A percentile compares a stretch with the other conserved stretches of the same genome.
Evolutionary conservation across 192 early-diverging fungal species (phyloP).

Genomic region (Funneliformis mosseae): DNA sequence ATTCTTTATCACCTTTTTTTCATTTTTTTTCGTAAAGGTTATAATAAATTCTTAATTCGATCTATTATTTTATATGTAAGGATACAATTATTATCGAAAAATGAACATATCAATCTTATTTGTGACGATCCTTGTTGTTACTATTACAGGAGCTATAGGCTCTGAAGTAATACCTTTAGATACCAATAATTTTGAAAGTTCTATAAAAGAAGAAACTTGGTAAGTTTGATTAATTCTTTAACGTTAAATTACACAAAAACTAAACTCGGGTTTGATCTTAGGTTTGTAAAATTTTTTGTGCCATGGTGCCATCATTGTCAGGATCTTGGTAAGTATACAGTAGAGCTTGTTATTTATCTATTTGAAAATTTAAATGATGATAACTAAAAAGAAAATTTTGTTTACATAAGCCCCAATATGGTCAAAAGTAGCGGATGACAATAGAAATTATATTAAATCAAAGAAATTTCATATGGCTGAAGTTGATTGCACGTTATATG

Average conservation of each 20-base stretch:
- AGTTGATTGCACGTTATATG: constrained; percentile 67
- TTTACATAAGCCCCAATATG: constrained; percentile 49
- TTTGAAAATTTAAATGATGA: neutral
- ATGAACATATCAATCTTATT: neutral
- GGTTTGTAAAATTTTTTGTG: constrained; percentile 55
- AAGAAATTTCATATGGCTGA: constrained; percentile 64
- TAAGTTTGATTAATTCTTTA: neutral
- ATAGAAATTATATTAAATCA: constrained; percentile 37
- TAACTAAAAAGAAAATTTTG: neutral
- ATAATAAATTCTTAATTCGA: neutral
- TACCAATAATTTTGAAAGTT: neutral
- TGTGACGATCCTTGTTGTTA: neutral
- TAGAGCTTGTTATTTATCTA: neutral
- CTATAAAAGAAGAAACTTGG: neutral
- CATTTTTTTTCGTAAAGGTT: neutral
- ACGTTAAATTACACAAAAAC: neutral
- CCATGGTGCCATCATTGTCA: constrained; percentile 51
- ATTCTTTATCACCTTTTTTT: neutral
- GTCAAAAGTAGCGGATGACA: constrained; percentile 45
- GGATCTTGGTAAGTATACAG: constrained; percentile 41
- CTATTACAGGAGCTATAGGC: neutral
- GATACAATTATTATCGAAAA: neutral
- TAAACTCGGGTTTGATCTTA: constrained; percentile 28
- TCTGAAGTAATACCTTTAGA: neutral
- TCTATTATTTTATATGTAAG: neutral